A percentile compares a stretch with the other conserved stretches of the same genome.
Evolutionary conservation across 1,139 yeast genomes (phyloP).

Genomic region (Zygosaccharomyces sapae): DNA sequence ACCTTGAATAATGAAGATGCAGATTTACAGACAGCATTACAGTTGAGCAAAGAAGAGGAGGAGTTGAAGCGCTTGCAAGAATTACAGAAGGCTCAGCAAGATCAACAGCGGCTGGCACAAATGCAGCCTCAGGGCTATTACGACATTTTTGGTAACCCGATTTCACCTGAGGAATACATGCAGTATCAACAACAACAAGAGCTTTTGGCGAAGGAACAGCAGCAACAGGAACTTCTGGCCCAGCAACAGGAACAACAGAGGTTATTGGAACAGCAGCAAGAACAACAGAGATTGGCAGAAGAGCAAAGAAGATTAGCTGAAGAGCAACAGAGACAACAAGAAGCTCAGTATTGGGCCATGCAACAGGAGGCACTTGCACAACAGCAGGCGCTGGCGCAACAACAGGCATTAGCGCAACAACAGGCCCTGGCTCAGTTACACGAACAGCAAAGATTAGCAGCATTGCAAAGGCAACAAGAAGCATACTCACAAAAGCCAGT

Average conservation of each 20-base stretch:
- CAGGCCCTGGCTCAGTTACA: constrained; percentile 28
- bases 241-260: constrained; percentile 39
- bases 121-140: constrained; percentile 43
- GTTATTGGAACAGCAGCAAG: constrained; percentile 40
- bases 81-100: constrained; percentile 49
- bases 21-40: constrained; percentile 75
- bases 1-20: constrained; percentile 42
- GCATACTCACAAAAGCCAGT: constrained; percentile 50
- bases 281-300: constrained; percentile 31
- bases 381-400: constrained; percentile 33
- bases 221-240: constrained; percentile 20
- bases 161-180: constrained; percentile 41
- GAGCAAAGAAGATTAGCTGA: constrained; percentile 25
- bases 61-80: constrained; percentile 58
- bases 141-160: constrained; percentile 78
- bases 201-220: constrained; percentile 36
- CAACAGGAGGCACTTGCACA: constrained; percentile 32
- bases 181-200: constrained; percentile 34
- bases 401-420: constrained; percentile 31
- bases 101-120: constrained; percentile 40
- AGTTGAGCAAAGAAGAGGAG: constrained; percentile 83
- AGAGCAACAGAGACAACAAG: constrained; percentile 33
- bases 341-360: constrained; percentile 35
- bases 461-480: constrained; percentile 40
- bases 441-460: constrained; percentile 24